These are phyloP conservation scores for Suillus americanus DNA, from an alignment of 768 basidiomycete species.

Conservation along the genomic window DNA sequence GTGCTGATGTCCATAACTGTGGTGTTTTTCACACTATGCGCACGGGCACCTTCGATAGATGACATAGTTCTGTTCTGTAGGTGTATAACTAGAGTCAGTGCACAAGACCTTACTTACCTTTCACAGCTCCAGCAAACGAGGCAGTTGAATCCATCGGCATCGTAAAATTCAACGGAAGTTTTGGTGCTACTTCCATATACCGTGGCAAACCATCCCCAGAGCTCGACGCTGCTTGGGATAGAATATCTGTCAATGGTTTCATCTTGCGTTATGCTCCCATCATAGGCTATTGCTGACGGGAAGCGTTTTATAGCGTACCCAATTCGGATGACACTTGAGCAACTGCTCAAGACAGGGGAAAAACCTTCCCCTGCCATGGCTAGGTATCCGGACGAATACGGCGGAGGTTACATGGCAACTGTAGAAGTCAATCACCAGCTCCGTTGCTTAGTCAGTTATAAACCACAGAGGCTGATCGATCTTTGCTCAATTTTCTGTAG, in stretches of 20 bases:
- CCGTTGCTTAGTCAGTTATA: slow-evolving; percentile 11
- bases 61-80: not conserved
- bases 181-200: slow-evolving; percentile 3
- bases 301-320: slow-evolving; percentile 1
- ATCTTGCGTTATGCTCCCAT: not conserved
- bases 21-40: slow-evolving; percentile 12
- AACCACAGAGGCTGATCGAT: not conserved
- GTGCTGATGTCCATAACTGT: not conserved
- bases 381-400: slow-evolving; percentile 13
- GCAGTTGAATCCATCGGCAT: slow-evolving; percentile 7
- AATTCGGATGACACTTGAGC: slow-evolving; percentile 10
- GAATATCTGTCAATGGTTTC: slow-evolving; percentile 1
- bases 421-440: slow-evolving; percentile 12
- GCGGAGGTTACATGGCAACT: slow-evolving; percentile 14
- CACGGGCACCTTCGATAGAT: not conserved
- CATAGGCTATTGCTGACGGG: not conserved
- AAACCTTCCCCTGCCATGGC: slow-evolving; percentile 1
- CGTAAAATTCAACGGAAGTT: slow-evolving; percentile 5
- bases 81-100: not conserved
- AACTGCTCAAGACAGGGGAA: slow-evolving; percentile 10
- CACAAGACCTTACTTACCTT: not conserved
- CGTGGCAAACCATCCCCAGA: slow-evolving; percentile 4
- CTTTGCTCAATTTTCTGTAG: not conserved
- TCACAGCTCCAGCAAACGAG: slow-evolving; percentile 12
- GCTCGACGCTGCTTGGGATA: slow-evolving; percentile 9